phyloP scores from a whole-genome alignment of 1,284 basidiomycete species.

The Anthracocystis panici-leucophaei region DNA sequence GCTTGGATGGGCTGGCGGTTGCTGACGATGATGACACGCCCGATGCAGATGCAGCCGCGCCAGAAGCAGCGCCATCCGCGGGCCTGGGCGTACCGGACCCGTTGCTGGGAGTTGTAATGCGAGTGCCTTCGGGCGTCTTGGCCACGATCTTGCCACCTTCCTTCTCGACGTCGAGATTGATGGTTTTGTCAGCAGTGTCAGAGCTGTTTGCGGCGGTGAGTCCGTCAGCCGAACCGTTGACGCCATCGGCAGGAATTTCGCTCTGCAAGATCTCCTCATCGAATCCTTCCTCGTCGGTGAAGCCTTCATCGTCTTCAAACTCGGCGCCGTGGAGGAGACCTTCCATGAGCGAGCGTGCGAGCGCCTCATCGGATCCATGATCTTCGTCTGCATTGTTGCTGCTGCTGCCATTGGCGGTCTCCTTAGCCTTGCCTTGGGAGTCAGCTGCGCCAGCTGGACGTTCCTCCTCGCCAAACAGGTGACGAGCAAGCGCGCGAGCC shows the following conservation, averaged over 20 bases:
- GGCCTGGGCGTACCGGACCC: slow-evolving; percentile 43
- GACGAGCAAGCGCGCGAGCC: slow-evolving; percentile 35
- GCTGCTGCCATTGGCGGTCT: slow-evolving; percentile 3
- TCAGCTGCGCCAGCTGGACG: slow-evolving; percentile 23
- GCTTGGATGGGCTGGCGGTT: slow-evolving; percentile 42
- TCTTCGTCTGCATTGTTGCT: slow-evolving; percentile 15
- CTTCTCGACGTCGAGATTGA: slow-evolving; percentile 59
- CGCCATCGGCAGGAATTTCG: slow-evolving; percentile 50
- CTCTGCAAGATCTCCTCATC: slow-evolving; percentile 61
- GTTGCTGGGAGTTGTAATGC: slow-evolving; percentile 84
- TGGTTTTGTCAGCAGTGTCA: slow-evolving; percentile 56
- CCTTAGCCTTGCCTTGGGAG: slow-evolving; percentile 20
- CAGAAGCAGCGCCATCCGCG: slow-evolving; percentile 62
- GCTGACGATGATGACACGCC: slow-evolving; percentile 31
- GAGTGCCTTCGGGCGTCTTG: slow-evolving; percentile 94
- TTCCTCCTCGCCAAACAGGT: slow-evolving; percentile 35
- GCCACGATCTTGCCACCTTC: slow-evolving; percentile 81
- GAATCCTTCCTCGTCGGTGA: slow-evolving; percentile 59
- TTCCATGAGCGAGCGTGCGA: slow-evolving; percentile 58
- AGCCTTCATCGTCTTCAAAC: slow-evolving; percentile 57
- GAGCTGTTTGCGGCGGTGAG: slow-evolving; percentile 14
- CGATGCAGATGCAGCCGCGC: slow-evolving; percentile 11
- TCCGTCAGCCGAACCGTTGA: slow-evolving; percentile 16
- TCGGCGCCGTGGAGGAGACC: slow-evolving; percentile 54
- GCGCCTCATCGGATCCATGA: slow-evolving; percentile 46